phyloP scores from a whole-genome alignment of 345 rosid genomes.

The Noccaea caerulescens region DNA sequence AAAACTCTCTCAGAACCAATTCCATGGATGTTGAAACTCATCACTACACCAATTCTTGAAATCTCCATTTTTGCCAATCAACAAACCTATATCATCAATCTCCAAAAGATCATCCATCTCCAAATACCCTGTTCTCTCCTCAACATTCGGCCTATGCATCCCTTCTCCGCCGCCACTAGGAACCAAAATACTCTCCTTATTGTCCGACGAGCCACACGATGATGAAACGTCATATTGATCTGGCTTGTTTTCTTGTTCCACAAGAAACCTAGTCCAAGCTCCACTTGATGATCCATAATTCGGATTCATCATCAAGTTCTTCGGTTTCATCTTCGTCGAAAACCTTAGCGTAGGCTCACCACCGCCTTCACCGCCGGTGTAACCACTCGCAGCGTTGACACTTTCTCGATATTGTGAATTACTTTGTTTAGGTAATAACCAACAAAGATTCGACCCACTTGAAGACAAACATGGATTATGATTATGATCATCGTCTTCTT shows the following conservation, averaged over 20 bases:
- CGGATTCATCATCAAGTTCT: neutral
- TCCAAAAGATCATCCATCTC: constrained; percentile 45
- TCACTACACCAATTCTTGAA: constrained; percentile 47
- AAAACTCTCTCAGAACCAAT: constrained; percentile 37
- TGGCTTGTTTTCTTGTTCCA: constrained; percentile 36
- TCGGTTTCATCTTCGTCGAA: constrained; percentile 20
- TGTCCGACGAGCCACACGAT: constrained; percentile 34
- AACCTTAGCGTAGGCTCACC: neutral
- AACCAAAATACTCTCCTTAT: constrained; percentile 29
- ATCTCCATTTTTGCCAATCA: constrained; percentile 47
- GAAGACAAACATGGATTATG: constrained; percentile 13
- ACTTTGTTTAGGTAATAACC: constrained; percentile 40
- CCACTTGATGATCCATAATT: constrained; percentile 21
- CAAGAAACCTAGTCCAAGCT: constrained; percentile 37
- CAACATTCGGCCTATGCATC: constrained; percentile 35
- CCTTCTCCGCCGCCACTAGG: constrained; percentile 32
- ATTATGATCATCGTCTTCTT: constrained; percentile 20
- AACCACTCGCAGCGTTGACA: constrained; percentile 11
- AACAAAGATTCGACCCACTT: constrained; percentile 36
- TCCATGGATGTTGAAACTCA: constrained; percentile 53
- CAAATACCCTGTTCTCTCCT: constrained; percentile 37
- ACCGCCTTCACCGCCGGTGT: constrained; percentile 5
- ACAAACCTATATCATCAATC: constrained; percentile 45
- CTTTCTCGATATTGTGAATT: constrained; percentile 30
- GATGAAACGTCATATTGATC: constrained; percentile 25